Conservation (phyloP, 129 eudicot genomes). For the Saussurea involucrata region DNA sequence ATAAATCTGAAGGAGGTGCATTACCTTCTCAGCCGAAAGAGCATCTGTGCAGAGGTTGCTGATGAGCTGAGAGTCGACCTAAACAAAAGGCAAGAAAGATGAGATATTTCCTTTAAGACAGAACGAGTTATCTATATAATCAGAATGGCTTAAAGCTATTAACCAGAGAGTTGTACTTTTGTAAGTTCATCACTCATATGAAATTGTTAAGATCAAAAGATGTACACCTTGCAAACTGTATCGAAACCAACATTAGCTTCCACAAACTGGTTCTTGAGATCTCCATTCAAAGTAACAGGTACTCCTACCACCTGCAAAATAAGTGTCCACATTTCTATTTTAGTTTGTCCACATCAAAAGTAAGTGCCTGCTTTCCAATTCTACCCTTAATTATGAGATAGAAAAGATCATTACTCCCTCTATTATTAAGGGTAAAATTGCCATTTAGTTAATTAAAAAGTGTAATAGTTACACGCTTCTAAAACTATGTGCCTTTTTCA, state of each 20-base stretch:
- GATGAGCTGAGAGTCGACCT: slow-evolving; percentile 92
- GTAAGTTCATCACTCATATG: background rate
- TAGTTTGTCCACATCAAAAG: background rate
- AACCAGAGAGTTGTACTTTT: background rate
- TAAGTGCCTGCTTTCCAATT: background rate
- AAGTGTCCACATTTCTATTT: background rate
- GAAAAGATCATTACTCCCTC: background rate
- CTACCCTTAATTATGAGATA: background rate
- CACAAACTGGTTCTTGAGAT: slow-evolving; percentile 94
- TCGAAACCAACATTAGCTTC: slow-evolving; percentile 97
- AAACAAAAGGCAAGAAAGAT: slow-evolving; percentile 12
- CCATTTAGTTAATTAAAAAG: background rate
- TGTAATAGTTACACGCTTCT: background rate
- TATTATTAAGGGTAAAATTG: background rate
- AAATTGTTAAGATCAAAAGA: background rate
- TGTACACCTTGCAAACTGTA: slow-evolving; percentile 86
- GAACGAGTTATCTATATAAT: background rate
- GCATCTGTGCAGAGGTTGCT: slow-evolving; percentile 99
- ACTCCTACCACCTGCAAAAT: slow-evolving; percentile 82
- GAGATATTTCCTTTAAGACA: background rate
- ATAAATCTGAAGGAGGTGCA: background rate
- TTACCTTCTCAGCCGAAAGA: slow-evolving; percentile 94
- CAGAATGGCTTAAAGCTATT: background rate
- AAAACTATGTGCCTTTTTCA: background rate
- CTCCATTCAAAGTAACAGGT: slow-evolving; percentile 97